These are phyloP conservation scores for Xanthoconium separans DNA, from an alignment of 1,284 basidiomycete genomes.

Conservation along the genomic window DNA sequence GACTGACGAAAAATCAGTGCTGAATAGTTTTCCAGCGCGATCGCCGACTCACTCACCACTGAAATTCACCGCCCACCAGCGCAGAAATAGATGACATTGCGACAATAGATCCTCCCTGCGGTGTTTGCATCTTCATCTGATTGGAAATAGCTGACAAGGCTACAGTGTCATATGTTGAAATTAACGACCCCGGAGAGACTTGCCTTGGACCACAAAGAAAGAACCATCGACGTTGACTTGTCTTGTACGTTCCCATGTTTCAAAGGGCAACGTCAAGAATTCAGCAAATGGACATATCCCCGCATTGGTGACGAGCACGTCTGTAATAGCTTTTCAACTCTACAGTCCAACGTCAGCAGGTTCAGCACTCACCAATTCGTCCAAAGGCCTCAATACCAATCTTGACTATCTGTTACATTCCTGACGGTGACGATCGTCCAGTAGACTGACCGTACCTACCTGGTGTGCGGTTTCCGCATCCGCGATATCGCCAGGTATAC, in stretches of 20 bases:
- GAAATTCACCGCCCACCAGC: background rate
- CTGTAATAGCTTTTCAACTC: background rate
- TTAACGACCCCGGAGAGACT: background rate
- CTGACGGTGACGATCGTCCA: background rate
- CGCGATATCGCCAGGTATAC: conserved; percentile 69
- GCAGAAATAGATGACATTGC: background rate
- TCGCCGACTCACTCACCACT: background rate
- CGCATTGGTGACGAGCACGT: background rate
- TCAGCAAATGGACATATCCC: background rate
- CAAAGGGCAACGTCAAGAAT: background rate
- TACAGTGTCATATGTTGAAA: background rate
- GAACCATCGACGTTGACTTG: background rate
- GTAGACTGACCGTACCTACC: conserved; percentile 35
- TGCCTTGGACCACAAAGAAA: background rate
- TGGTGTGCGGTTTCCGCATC: conserved; percentile 58
- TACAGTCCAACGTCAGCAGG: background rate
- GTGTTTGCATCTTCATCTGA: background rate
- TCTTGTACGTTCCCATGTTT: background rate
- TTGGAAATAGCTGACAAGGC: background rate
- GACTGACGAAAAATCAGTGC: background rate
- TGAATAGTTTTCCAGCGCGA: background rate
- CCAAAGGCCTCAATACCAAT: background rate
- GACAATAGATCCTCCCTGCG: background rate
- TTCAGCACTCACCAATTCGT: background rate
- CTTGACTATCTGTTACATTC: background rate